Evolutionary conservation across 129 eudicot genomes (phyloP).

Genomic region (Tagetes patula): DNA sequence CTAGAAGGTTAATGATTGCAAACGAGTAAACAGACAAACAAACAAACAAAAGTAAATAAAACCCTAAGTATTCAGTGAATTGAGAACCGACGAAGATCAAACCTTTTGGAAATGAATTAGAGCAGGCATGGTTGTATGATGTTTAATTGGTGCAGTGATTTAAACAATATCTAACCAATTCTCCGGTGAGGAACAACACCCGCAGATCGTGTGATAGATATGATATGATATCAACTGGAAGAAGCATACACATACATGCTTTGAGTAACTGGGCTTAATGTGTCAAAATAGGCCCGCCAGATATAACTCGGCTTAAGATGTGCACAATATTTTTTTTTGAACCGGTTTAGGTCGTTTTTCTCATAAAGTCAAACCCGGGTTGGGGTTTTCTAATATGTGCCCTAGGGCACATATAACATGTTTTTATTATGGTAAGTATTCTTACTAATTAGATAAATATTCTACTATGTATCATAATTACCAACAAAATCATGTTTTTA

Average conservation of each 20-base stretch:
- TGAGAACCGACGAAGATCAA: constrained; percentile 5
- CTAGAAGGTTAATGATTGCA: not conserved
- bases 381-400: too few relatives aligned
- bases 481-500: too few relatives aligned
- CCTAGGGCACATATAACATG: too few relatives aligned
- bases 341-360: too few relatives aligned
- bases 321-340: too few relatives aligned
- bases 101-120: constrained; percentile 22
- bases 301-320: too few relatives aligned
- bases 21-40: not conserved
- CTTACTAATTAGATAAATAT: too few relatives aligned
- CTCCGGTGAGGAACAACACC: not conserved
- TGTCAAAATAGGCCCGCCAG: not conserved
- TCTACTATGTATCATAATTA: too few relatives aligned
- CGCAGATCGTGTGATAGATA: not conserved
- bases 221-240: not conserved
- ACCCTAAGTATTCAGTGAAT: constrained; percentile 21
- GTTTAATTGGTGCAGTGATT: not conserved
- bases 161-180: constrained; percentile 8
- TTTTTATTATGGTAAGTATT: too few relatives aligned
- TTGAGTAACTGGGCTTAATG: too few relatives aligned
- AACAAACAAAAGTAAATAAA: not conserved
- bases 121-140: constrained; percentile 19
- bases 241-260: not conserved
- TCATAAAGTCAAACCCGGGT: too few relatives aligned